Evolutionary conservation across 2,329 filamentous ascomycete species (phyloP), one percentile per base, ranked within the genome.

Genomic region (Monilinia fructicola): DNA sequence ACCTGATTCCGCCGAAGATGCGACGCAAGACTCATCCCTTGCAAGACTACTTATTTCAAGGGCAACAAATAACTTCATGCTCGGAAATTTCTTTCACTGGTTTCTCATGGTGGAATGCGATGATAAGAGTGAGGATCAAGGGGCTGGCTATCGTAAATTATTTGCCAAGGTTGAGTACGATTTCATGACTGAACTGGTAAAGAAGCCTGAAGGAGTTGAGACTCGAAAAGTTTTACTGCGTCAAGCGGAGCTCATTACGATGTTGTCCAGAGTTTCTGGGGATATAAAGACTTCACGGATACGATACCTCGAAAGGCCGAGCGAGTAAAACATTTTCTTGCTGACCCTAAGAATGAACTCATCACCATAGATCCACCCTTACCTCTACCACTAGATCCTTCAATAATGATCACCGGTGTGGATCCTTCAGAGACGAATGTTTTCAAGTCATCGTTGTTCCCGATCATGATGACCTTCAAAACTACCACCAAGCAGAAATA

Each of bases 61-160:
- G 46, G 96, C 95, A 4, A 90, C 91, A 18, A 87, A 89, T 69
- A 98, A 96, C 75, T 91, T 97, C 74, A 89, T 90, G 68, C 84
- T 99, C 1, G 95, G 94, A 40, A 99, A 96, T 76, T 97, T 96
- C 78, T 87, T 99, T 64, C 92, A 97, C 77, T 99, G 95, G 95
- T 99, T 98, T 77, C 83, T 99, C 2, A 97, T 97, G 88, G 95
- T 99, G 1, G 96, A 99, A 79, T 96, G 93, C 72, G 94, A 97
- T 76, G 82, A 84, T 53, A 73, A 74, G 67, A 93, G 90, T 71
- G 87, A 87, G 4, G 90, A 92, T 54, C 91, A 93, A 72, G 84
- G 87, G 28, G 82, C 86, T 5, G 87, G 89, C 66, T 90, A 94
- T 75, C 90, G 91, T 55, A 91, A 91, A 69, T 87, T 98, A 23